Percentiles rank a stretch among this genome's conserved stretches.
phyloP scores from a whole-genome alignment of 2,329 filamentous ascomycete genomes.

The Xylaria sp. region DNA sequence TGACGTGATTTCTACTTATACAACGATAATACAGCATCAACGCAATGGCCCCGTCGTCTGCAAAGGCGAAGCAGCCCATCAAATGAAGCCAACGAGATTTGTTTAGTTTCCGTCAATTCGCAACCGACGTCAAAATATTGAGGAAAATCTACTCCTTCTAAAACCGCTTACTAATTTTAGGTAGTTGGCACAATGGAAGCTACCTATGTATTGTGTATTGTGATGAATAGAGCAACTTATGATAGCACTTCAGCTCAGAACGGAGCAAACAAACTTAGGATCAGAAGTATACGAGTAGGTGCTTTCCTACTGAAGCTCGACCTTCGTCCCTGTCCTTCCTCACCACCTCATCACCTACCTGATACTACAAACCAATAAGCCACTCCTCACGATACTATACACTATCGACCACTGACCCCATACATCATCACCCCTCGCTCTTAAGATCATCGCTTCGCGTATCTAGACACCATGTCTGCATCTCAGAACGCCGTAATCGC shows the following conservation, averaged over 20 bases:
- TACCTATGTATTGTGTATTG: not conserved
- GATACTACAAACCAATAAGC: not conserved
- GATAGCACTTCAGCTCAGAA: not conserved
- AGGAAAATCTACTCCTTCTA: not conserved
- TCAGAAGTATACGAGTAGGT: not conserved
- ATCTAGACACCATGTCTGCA: constrained; percentile 7
- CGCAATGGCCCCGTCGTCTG: not conserved
- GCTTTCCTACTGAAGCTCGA: no score
- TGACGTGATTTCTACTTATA: not conserved
- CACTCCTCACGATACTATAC: not conserved
- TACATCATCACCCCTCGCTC: not conserved
- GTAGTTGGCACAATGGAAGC: no score
- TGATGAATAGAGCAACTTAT: not conserved
- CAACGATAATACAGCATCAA: not conserved
- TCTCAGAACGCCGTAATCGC: constrained; percentile 45
- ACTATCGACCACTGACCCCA: not conserved
- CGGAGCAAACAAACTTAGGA: not conserved
- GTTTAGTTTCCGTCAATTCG: not conserved
- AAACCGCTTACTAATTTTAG: not conserved
- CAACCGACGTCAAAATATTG: not conserved
- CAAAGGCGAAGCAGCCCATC: not conserved
- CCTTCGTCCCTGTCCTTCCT: not conserved
- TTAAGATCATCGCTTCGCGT: not conserved
- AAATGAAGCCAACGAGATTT: not conserved
- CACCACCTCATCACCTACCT: not conserved